A percentile compares a stretch with the other conserved stretches of the same genome.
Evolutionary conservation across 2,329 filamentous ascomycete species (phyloP).

Genomic region (Neoascochyta sp.): DNA sequence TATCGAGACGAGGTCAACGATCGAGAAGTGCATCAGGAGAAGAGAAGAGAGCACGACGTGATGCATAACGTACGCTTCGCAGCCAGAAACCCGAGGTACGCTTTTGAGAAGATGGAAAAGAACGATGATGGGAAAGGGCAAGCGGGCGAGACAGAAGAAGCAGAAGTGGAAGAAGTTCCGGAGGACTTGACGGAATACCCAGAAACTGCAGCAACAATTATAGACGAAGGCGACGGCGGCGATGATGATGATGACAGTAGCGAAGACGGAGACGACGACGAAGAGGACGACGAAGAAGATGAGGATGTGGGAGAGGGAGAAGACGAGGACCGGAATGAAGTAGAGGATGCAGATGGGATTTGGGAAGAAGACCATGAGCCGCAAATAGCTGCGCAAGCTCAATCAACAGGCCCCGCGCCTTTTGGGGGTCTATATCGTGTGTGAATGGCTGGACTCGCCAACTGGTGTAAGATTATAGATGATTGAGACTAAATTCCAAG

Average conservation of each 20-base stretch:
- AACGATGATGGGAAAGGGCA: slow-evolving; percentile 12
- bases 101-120: slow-evolving; percentile 31
- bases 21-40: slow-evolving; percentile 20
- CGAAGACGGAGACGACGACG: slow-evolving; percentile 11
- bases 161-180: slow-evolving; percentile 22
- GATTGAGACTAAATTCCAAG: too few species aligned
- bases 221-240: slow-evolving; percentile 20
- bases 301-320: slow-evolving; percentile 14
- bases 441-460: slow-evolving; percentile 3
- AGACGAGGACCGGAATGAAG: slow-evolving; percentile 11
- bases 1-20: slow-evolving; percentile 29
- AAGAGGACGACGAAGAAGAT: slow-evolving; percentile 16
- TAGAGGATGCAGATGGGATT: slow-evolving; percentile 15
- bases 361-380: slow-evolving; percentile 16
- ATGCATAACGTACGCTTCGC: slow-evolving; percentile 32
- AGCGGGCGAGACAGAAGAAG: slow-evolving; percentile 11
- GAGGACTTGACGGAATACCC: slow-evolving; percentile 33
- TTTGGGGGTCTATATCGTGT: slow-evolving; percentile 24
- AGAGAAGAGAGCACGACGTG: slow-evolving; percentile 27
- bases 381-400: slow-evolving; percentile 10
- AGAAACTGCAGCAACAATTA: slow-evolving; percentile 26
- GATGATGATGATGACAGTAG: slow-evolving; percentile 11
- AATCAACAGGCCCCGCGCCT: slow-evolving; percentile 18
- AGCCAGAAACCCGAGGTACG: slow-evolving; percentile 32
- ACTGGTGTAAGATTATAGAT: too few species aligned